A percentile compares a stretch with the other conserved stretches of the same genome.
phyloP scores from a whole-genome alignment of 2,329 filamentous ascomycete species.

The Fusarium circinatum region DNA sequence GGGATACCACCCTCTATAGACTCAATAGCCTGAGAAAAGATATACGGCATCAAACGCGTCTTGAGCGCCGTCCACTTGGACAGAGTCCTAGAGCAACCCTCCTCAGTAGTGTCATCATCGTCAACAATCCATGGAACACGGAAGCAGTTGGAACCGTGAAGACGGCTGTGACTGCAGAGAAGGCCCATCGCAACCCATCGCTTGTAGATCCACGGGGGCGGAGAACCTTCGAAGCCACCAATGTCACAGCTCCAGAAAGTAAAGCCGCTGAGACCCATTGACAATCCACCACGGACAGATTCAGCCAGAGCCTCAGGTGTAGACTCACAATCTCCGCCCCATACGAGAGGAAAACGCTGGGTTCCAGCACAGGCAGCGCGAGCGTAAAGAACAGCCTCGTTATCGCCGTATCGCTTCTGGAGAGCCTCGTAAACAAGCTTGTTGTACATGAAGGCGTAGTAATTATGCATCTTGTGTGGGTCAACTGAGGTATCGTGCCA shows the following conservation, averaged over 20 bases:
- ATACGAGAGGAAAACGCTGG: constrained; percentile 75
- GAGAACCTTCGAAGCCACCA: constrained; percentile 76
- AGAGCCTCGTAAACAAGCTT: constrained; percentile 74
- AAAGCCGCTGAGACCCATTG: constrained; percentile 71
- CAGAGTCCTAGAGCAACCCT: constrained; percentile 63
- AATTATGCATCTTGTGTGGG: constrained; percentile 78
- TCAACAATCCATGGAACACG: constrained; percentile 81
- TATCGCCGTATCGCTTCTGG: constrained; percentile 60
- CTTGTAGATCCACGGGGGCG: constrained; percentile 77
- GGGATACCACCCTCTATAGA: constrained; percentile 64
- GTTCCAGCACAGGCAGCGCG: constrained; percentile 74
- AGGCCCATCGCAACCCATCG: constrained; percentile 82
- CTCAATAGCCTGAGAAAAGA: constrained; percentile 56
- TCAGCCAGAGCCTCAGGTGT: constrained; percentile 80
- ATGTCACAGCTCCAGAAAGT: constrained; percentile 78
- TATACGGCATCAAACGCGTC: constrained; percentile 63
- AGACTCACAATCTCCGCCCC: constrained; percentile 81
- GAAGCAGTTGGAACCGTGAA: constrained; percentile 77
- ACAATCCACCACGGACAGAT: constrained; percentile 72
- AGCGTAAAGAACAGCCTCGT: constrained; percentile 72
- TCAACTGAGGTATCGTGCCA: constrained; percentile 71
- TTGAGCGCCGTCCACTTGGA: constrained; percentile 61
- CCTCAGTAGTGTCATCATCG: constrained; percentile 65
- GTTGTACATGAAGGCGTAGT: constrained; percentile 80
- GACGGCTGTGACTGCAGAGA: constrained; percentile 74